Evolutionary conservation across 2,329 filamentous ascomycete genomes (phyloP), one percentile per base, ranked within the genome.

Genomic region (Phialocephala subalpina): DNA sequence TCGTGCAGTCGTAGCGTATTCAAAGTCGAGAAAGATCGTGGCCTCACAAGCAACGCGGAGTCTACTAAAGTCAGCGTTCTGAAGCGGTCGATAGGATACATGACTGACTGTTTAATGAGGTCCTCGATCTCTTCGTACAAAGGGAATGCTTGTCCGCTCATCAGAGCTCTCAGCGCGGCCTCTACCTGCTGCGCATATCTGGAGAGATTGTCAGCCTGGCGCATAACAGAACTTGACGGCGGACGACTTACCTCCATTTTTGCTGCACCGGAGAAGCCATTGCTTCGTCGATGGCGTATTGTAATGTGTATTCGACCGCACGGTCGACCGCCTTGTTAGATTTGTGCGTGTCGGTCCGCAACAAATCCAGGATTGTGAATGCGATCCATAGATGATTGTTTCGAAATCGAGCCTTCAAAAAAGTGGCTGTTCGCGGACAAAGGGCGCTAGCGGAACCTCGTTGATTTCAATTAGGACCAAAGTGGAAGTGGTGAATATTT

Each of bases 21-120:
- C 82, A 74, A 92, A 88, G 78, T 97, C 90, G 76, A 86, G 80
- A 75, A 93, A 92, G 66, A 95, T 89, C 64, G 88, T 86, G 70
- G 86, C 84, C 76, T 94, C 89, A 76, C 90, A 94, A 66, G 87
- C 85, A 58, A 89, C 81, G 27, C 76, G 76, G 56, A 77, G 66
- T 63, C 76, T 78, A 55, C 45, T 16, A 35, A 40, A 14, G 61
- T 74, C 56, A 73, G 71, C 38, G 16, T 29, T 18, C 22, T 45
- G n/a, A 18, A 49, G 62, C 27, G 49, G 40, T 59, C n/a, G 16
- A 22, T 5, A 36, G 45, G 16, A 58, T 62, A 16, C n/a, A 53
- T 20, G n/a, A 64, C 74, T 53, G 69, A 77, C 76, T 76, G 62
- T 36, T 69, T 61, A 35, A 78, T 72, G 25, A 76, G 69, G 64